Evolutionary conservation across 176 grass and related monocot species (phyloP).

Genomic region (Raddia distichophylla): DNA sequence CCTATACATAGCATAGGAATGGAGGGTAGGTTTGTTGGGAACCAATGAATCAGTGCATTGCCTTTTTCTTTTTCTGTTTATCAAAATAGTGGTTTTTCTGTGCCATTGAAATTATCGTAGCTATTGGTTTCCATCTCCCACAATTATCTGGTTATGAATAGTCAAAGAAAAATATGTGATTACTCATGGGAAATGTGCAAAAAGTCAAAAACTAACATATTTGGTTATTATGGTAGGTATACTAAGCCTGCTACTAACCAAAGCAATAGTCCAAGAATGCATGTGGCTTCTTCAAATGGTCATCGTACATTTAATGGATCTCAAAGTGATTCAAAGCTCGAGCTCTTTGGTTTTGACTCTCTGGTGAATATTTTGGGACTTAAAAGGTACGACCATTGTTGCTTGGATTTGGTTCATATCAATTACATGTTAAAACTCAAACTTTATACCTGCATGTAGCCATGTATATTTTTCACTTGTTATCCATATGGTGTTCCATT

Average conservation of each 20-base stretch:
- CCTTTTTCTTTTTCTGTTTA: not conserved
- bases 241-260: slow-evolving; percentile 46
- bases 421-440: not conserved
- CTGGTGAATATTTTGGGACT: slow-evolving; percentile 94
- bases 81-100: not conserved
- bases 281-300: slow-evolving; percentile 53
- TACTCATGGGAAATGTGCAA: not conserved
- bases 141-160: slow-evolving; percentile 13
- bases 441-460: not conserved
- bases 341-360: slow-evolving; percentile 96
- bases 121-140: not conserved
- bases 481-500: not conserved
- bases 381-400: slow-evolving; percentile 63
- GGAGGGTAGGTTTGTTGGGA: not conserved
- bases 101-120: not conserved
- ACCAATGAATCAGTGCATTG: not conserved
- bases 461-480: not conserved
- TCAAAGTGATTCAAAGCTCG: slow-evolving; percentile 83
- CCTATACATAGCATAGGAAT: too few species aligned
- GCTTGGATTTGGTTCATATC: not conserved
- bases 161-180: not conserved
- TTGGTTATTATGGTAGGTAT: slow-evolving; percentile 40
- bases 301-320: slow-evolving; percentile 43
- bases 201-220: slow-evolving; percentile 14
- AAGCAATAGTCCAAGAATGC: slow-evolving; percentile 44